Base-by-base conservation (phyloP, 768 basidiomycete species). In the Mycena vitilis region DNA sequence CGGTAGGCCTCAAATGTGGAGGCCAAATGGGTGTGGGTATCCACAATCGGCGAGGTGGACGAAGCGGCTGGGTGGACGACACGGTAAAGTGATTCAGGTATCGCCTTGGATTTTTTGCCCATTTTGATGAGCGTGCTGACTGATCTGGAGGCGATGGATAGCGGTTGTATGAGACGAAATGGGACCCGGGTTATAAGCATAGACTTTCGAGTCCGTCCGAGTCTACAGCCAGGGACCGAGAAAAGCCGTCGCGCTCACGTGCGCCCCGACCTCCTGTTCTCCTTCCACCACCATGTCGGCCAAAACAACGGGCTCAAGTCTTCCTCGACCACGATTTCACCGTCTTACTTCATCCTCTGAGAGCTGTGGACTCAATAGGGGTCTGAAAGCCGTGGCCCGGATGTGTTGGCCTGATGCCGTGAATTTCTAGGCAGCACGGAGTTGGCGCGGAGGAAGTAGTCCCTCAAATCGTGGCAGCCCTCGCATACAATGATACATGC, bases 11-110 rank as follows among this genome's bases (percentile, higher is more conserved):
- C 82, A 71, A 86, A 95, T 0, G 94, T 96, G 0, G 91, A 87
- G 11, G 90, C 82, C n/a, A 95, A 81, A 73, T 95, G 95, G 0
- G 93, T 94, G 79, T 96, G 95, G 0, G 94, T 95, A 79, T 96
- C 95, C 20, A 95, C 83, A 72, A 95, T 87, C 5, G 81, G 74
- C 5, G 78, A 63, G 1, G 76, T 56, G 1, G 82, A 4, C 81
- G 81, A 16, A 77, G 66, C 74, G n/a, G 75, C 62, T 1, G 71
- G 64, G 53, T 75, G 76, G 78, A 76, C 68, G 16, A 85, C 82
- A 9, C 84, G 75, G 18, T 84, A 70, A 8, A 85, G 78, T 1
- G 69, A 66, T 53, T 71, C 69, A 9, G 56, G 56, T 23, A 57
- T 49, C 44, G 23, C 22, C n/a, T 56, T 45, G 23, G 63, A 56